Base-by-base conservation (phyloP, 768 basidiomycete species). In the Leucocoprinus sp. region DNA sequence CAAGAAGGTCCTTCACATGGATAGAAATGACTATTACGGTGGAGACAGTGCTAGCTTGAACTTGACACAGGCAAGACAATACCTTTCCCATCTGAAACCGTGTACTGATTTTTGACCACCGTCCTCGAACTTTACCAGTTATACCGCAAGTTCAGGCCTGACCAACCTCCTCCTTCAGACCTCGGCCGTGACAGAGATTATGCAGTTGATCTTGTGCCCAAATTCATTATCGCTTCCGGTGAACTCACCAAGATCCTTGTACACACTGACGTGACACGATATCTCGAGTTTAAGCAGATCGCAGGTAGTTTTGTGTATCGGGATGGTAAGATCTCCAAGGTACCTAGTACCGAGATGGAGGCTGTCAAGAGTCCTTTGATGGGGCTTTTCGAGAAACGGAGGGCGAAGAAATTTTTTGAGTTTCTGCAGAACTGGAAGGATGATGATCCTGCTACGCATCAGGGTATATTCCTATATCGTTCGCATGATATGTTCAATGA, bases 231-330 rank as follows among this genome's bases (percentile, higher is more conserved):
- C 57, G 86, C 96, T 22, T 92, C 90, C 8, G 96, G 96, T 45
- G 93, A 97, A 65, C 83, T 99, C 59, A 96, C 93, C 43, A 86
- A 84, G 67, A 98, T 99, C 66, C 84, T 99, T 52, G 93, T 99
- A 33, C 93, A 98, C 71, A 98, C 96, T 53, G 93, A 99, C 61
- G 96, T 99, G 51, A 93, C 89, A 33, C 84, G 93, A 50, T 99
- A 99, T 67, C 84, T 99, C 58, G 96, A 98, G 62, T 99, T 99
- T 76, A 99, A 98, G 73, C 95, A 97, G 70, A 97, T 99, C 66
- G 92, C 96, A 0, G 96, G 95, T 43, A 93, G 89, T 61, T 99
- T 85, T 66, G 96, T 99, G 49, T 97, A 93, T 64, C 84, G 95
- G 43, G 95, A 98, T 64, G 92, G 93, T 41, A 87, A 66, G 68